Percentiles rank a stretch among this genome's conserved stretches.
Conservation (phyloP, 192 early-diverging fungal genomes). For the Mortierella antarctica region DNA sequence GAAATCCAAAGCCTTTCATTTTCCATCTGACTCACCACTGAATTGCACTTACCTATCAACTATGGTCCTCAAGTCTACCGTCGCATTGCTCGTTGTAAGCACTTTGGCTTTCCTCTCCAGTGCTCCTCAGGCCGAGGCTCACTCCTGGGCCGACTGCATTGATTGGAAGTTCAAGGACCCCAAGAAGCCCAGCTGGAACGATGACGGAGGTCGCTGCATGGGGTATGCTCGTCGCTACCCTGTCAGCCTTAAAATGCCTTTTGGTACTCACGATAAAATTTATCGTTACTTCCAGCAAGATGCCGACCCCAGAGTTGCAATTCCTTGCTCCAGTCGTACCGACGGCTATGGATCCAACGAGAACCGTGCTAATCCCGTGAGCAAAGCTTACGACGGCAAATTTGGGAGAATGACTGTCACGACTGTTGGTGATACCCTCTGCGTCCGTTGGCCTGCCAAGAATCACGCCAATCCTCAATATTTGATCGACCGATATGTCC, state of each 20-base stretch:
- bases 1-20: neutral
- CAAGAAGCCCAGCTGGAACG: slow-evolving; percentile 21
- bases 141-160: slow-evolving; percentile 14
- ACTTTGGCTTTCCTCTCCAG: slow-evolving; percentile 17
- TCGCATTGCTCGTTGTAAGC: slow-evolving; percentile 8
- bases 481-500: slow-evolving; percentile 12
- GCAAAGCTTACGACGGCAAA: slow-evolving; percentile 12
- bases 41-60: slow-evolving; percentile 2
- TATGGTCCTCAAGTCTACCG: slow-evolving; percentile 16
- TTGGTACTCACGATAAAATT: slow-evolving; percentile 6
- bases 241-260: slow-evolving; percentile 11
- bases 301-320: slow-evolving; percentile 9
- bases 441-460: slow-evolving; percentile 26
- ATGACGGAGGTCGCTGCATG: slow-evolving; percentile 17
- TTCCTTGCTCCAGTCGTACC: slow-evolving; percentile 10
- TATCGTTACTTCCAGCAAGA: slow-evolving; percentile 13
- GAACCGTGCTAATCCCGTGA: slow-evolving; percentile 13
- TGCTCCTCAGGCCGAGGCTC: slow-evolving; percentile 20
- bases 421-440: slow-evolving; percentile 22
- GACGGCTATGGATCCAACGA: slow-evolving; percentile 13
- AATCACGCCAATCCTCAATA: slow-evolving; percentile 13
- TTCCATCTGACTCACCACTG: neutral
- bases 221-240: slow-evolving; percentile 22
- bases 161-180: slow-evolving; percentile 26
- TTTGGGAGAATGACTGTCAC: slow-evolving; percentile 24